Evolutionary conservation across 768 basidiomycete genomes (phyloP), one percentile per base, ranked within the genome.

Genomic region (Phanerochaete carnosa): DNA sequence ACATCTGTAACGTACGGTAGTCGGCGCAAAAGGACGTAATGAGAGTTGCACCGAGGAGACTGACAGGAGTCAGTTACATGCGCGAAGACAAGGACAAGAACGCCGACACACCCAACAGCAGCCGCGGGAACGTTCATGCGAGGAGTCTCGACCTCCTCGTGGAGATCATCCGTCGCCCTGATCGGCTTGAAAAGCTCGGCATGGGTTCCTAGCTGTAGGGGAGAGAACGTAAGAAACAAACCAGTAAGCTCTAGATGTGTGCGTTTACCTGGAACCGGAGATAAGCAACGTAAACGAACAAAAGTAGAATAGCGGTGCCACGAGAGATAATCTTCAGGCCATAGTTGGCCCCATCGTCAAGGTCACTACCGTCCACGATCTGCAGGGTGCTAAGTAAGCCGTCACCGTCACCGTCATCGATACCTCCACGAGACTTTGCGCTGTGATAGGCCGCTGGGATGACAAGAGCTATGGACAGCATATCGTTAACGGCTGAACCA

Each of bases 21-120:
- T 97, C 95, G 29, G 95, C 94, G 65, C 91, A 93, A 76, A 96
- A 93, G 0, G 92, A 83, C 0, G 94, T 96, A 49, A 91, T 69
- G 49, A 95, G 76, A 1, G 95, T 95, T 13, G 92, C 86, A 35
- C 74, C 70, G 35, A 94, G 76, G 7, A 97, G 79, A 55, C 89
- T 88, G 57, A n/a, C 52, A 39, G 62, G 51, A 28, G 8, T 47
- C 37, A 45, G 60, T 16, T 43, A 39, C 12, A 30, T 15, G 15
- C 35, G 37, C 25, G 23, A 37, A n/a, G 23, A 29, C 32, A 22
- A 28, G 37, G 3, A 32, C 11, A 23, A 8, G 29, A 29, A 53
- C 30, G 19, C 22, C 29, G 45, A 69, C 69, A 23, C 33, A 81
- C 83, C 84, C 83, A 57, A 76, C 58, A 15, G 76, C 82, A 15